phyloP scores from a whole-genome alignment of 495 filamentous ascomycete genomes.

The Neurospora discreta region DNA sequence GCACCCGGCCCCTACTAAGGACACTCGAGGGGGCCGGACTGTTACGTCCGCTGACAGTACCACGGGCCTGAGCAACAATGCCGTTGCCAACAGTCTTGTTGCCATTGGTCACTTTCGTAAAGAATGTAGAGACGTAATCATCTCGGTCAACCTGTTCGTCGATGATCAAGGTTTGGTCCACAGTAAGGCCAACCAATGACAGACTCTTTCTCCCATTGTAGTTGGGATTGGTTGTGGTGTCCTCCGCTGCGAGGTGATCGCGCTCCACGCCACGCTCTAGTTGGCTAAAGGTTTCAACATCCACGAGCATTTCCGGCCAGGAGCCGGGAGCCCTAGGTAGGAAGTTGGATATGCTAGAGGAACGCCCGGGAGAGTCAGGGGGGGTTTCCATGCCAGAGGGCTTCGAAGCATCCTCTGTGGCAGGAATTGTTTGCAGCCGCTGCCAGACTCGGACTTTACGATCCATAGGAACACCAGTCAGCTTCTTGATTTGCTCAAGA shows the following conservation, averaged over 20 bases:
- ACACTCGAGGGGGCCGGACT: slow-evolving; percentile 48
- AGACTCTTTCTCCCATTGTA: slow-evolving; percentile 65
- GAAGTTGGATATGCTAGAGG: slow-evolving; percentile 15
- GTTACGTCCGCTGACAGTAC: slow-evolving; percentile 43
- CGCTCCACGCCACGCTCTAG: slow-evolving; percentile 58
- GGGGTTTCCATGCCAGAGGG: slow-evolving; percentile 20
- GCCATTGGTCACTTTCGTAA: not conserved
- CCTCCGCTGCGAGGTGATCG: slow-evolving; percentile 55
- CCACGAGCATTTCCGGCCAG: slow-evolving; percentile 59
- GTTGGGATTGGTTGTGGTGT: slow-evolving; percentile 62
- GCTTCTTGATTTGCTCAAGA: slow-evolving; percentile 57
- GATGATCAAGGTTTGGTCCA: slow-evolving; percentile 60
- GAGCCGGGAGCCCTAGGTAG: slow-evolving; percentile 30
- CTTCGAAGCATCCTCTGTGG: slow-evolving; percentile 13
- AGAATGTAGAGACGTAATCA: slow-evolving; percentile 49
- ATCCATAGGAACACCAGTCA: slow-evolving; percentile 49
- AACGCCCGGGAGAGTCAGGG: slow-evolving; percentile 17
- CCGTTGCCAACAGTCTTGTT: slow-evolving; percentile 24
- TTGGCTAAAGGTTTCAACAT: slow-evolving; percentile 56
- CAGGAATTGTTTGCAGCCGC: slow-evolving; percentile 40
- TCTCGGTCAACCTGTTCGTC: slow-evolving; percentile 62
- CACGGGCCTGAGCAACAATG: slow-evolving; percentile 18
- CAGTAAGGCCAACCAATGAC: slow-evolving; percentile 49
- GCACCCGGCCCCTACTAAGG: slow-evolving; percentile 56
- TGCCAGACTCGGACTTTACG: slow-evolving; percentile 76